phyloP scores from a whole-genome alignment of 495 filamentous ascomycete genomes.

The Aspergillus sclerotiicarbonarius region DNA sequence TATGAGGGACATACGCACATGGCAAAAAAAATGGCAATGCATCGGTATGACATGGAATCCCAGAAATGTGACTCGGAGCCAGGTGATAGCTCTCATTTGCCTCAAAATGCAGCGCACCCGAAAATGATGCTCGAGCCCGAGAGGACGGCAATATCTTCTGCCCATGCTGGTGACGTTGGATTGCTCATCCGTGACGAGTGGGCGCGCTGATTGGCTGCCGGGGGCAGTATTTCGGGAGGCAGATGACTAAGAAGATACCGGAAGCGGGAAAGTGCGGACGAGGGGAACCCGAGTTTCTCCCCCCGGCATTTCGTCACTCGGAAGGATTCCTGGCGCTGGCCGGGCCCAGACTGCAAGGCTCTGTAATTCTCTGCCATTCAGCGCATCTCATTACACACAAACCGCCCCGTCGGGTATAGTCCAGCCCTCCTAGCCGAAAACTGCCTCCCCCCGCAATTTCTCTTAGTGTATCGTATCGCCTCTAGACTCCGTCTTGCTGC shows the following conservation, averaged over 20 bases:
- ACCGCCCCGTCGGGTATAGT: constrained; percentile 16
- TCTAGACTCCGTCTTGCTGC: background rate
- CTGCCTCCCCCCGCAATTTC: constrained; percentile 23
- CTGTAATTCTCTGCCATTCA: too few species aligned
- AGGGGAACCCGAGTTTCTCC: constrained; percentile 26
- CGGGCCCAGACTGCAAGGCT: background rate
- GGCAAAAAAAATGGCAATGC: background rate
- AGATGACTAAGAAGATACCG: constrained; percentile 18
- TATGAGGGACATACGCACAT: background rate
- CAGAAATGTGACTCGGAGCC: background rate
- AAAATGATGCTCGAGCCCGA: background rate
- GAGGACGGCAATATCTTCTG: constrained; percentile 41
- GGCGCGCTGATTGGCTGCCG: constrained; percentile 32
- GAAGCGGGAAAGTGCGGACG: constrained; percentile 7
- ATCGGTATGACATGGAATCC: background rate
- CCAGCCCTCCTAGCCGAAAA: constrained; percentile 12
- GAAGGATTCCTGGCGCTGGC: constrained; percentile 7
- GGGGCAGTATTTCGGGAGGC: constrained; percentile 26
- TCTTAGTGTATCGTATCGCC: constrained; percentile 10
- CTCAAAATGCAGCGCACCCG: background rate
- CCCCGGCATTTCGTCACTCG: constrained; percentile 30
- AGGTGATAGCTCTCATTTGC: background rate
- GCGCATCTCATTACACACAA: background rate
- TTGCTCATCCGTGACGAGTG: constrained; percentile 22
- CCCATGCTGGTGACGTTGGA: constrained; percentile 29